Evolutionary conservation across 2,329 filamentous ascomycete species (phyloP).

Genomic region (Paracamarosporium sp.): DNA sequence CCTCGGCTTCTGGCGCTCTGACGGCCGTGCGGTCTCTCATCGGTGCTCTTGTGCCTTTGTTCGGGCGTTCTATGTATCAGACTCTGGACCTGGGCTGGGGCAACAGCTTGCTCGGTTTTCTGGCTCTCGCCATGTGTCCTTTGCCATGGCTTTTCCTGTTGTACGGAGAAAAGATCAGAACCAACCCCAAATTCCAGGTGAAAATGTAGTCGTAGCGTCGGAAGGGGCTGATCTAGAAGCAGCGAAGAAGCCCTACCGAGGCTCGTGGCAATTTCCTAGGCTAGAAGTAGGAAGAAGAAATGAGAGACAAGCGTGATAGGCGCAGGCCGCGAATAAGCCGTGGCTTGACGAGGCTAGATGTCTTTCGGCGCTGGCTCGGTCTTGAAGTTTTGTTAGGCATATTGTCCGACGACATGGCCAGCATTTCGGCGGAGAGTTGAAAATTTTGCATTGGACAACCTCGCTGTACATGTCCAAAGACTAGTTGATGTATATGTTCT

Average conservation of each 20-base stretch:
- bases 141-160: conserved; percentile 51
- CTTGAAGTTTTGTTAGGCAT: background rate
- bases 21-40: conserved; percentile 61
- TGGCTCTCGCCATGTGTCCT: conserved; percentile 52
- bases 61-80: conserved; percentile 64
- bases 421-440: no score
- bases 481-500: no score
- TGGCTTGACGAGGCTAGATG: background rate
- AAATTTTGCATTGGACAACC: no score
- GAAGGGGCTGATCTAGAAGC: background rate
- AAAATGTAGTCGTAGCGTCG: conserved; percentile 11
- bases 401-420: no score
- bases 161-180: conserved; percentile 54
- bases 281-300: no score
- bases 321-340: background rate
- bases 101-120: conserved; percentile 59
- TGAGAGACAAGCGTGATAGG: background rate
- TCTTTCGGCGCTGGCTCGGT: background rate
- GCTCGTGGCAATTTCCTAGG: background rate
- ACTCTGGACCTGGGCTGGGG: conserved; percentile 65
- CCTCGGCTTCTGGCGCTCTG: conserved; percentile 63
- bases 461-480: no score
- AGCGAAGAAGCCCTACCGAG: background rate
- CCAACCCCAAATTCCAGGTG: conserved; percentile 29
- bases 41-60: conserved; percentile 65